These are phyloP conservation scores for Gracilaria caudata DNA, from an alignment of 23 red algal species.

Conservation along the genomic window DNA sequence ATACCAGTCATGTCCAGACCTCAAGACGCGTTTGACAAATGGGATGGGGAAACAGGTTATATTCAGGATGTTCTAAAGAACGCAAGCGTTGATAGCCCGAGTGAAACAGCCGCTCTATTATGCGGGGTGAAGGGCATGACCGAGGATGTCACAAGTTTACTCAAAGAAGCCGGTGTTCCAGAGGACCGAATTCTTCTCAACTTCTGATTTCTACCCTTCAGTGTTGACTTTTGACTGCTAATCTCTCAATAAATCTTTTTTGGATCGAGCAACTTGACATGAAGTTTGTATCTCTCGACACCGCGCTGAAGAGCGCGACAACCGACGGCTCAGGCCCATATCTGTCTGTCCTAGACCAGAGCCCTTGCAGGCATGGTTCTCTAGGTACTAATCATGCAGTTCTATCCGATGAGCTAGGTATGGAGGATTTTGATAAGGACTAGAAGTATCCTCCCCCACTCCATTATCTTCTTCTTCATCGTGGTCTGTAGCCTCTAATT, in stretches of 20 bases:
- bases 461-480: too few relatives aligned
- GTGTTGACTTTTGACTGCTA: background rate
- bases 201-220: conserved; percentile 57
- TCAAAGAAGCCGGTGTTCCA: conserved; percentile 60
- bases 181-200: conserved; percentile 80
- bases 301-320: too few relatives aligned
- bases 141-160: conserved; percentile 41
- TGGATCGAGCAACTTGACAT: too few relatives aligned
- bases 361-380: too few relatives aligned
- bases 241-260: background rate
- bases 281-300: too few relatives aligned
- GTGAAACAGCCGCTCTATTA: conserved; percentile 74
- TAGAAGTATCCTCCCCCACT: too few relatives aligned
- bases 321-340: too few relatives aligned
- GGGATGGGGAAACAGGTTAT: conserved; percentile 80
- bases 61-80: conserved; percentile 82
- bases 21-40: conserved; percentile 40
- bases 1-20: conserved; percentile 87
- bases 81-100: conserved; percentile 63
- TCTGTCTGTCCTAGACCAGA: too few relatives aligned
- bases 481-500: too few relatives aligned
- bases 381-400: too few relatives aligned
- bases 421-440: too few relatives aligned
- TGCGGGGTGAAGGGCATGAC: conserved; percentile 84
- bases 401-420: too few relatives aligned